A percentile compares a stretch with the other conserved stretches of the same genome.
Conservation (phyloP, 768 basidiomycete species). For the Candolleomyces eurysporus region DNA sequence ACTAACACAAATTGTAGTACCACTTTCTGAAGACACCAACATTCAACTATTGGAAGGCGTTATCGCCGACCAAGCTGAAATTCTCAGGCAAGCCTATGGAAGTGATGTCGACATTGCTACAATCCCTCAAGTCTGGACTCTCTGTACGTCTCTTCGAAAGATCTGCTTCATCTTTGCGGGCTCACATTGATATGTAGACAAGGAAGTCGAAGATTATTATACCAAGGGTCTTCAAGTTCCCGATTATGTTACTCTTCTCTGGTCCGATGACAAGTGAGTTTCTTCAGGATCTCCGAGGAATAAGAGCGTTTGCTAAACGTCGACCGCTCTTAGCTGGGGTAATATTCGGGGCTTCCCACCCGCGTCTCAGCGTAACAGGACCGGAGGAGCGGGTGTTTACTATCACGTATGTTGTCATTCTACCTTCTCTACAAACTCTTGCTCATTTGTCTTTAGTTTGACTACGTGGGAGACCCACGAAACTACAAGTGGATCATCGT, state of each 20-base stretch:
- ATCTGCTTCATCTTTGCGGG: background rate
- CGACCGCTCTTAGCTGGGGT: conserved; percentile 47
- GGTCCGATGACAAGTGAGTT: conserved; percentile 70
- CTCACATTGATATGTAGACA: conserved; percentile 27
- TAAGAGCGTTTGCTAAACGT: background rate
- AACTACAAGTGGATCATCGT: conserved; percentile 75
- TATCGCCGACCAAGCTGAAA: conserved; percentile 58
- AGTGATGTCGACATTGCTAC: conserved; percentile 41
- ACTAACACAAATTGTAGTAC: conserved; percentile 31
- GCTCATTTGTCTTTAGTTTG: conserved; percentile 30
- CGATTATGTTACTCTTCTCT: conserved; percentile 64
- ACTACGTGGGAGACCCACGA: conserved; percentile 59
- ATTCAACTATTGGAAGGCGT: conserved; percentile 54
- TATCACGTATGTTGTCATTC: conserved; percentile 48
- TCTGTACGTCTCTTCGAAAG: conserved; percentile 37
- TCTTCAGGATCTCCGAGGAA: background rate
- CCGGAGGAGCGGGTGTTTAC: conserved; percentile 70
- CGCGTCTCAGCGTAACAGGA: conserved; percentile 51
- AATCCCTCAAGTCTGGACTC: conserved; percentile 66
- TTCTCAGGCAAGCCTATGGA: conserved; percentile 51
- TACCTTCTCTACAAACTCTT: background rate
- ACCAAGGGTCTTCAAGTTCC: conserved; percentile 59
- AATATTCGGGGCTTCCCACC: conserved; percentile 65
- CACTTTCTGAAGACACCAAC: conserved; percentile 49
- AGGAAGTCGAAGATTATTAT: conserved; percentile 68